A percentile compares a stretch with the other conserved stretches of the same genome.
phyloP scores from a whole-genome alignment of 805 yeast species.

The Monosporozyma solicola region DNA sequence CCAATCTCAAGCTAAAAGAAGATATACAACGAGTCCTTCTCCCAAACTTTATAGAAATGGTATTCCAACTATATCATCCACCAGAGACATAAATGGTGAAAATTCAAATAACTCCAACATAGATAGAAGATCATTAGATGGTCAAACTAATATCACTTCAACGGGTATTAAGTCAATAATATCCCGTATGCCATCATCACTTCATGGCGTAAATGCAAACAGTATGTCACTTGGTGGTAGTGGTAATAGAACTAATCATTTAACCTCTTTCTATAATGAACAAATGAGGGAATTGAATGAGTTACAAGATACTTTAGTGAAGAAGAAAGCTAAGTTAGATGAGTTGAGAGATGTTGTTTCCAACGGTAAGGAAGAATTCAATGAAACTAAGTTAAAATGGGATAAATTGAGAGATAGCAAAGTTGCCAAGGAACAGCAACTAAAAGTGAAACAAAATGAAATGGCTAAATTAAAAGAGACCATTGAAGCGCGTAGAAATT shows the following conservation, averaged over 20 bases:
- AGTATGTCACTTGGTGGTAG: neutral
- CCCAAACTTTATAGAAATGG: neutral
- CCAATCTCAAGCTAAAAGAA: conserved; percentile 4
- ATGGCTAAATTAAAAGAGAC: conserved; percentile 25
- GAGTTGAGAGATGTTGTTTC: conserved; percentile 18
- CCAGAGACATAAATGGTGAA: neutral
- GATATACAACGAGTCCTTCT: conserved; percentile 10
- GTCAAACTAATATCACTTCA: neutral
- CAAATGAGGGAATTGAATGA: conserved; percentile 25
- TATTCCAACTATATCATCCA: neutral
- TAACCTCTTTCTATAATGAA: conserved; percentile 26
- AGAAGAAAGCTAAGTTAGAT: conserved; percentile 20
- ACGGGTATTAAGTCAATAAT: neutral
- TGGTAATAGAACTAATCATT: conserved; percentile 6
- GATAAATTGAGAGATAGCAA: conserved; percentile 24
- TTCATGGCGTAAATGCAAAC: neutral
- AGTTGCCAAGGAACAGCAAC: conserved; percentile 17
- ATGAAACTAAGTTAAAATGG: conserved; percentile 19
- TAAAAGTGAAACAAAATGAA: conserved; percentile 28
- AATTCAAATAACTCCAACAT: neutral
- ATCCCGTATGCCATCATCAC: neutral
- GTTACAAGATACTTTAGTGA: conserved; percentile 20
- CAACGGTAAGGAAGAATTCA: conserved; percentile 13
- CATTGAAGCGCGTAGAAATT: conserved; percentile 17
- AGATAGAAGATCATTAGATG: conserved; percentile 2